These are phyloP conservation scores for Backusella mclennaniae DNA, from an alignment of 192 early-diverging fungal genomes.

Conservation along the genomic window DNA sequence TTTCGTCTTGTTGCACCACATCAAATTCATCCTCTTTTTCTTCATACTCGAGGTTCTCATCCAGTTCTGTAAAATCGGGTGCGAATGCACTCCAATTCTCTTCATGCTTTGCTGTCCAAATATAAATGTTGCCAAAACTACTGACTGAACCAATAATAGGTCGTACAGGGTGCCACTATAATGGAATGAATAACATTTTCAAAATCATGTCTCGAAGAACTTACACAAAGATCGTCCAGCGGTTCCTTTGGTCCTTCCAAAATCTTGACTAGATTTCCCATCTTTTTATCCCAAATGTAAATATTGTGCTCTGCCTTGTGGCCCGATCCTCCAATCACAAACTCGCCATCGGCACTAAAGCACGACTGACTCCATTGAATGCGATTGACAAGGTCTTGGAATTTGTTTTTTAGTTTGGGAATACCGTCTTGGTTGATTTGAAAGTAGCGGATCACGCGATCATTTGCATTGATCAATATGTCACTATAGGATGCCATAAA, in stretches of 20 bases:
- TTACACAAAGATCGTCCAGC: constrained; percentile 76
- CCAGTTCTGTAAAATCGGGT: constrained; percentile 89
- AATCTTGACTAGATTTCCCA: constrained; percentile 83
- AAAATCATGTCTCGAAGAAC: neutral
- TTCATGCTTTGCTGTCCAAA: constrained; percentile 79
- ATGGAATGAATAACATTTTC: neutral
- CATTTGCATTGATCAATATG: constrained; percentile 76
- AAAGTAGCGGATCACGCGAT: constrained; percentile 78
- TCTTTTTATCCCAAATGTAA: constrained; percentile 88
- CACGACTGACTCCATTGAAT: constrained; percentile 87
- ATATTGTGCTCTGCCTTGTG: constrained; percentile 92
- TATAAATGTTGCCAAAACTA: constrained; percentile 77
- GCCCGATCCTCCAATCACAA: constrained; percentile 84
- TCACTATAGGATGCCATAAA: constrained; percentile 54
- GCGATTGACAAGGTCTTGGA: constrained; percentile 88
- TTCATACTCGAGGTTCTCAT: constrained; percentile 93
- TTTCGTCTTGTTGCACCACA: constrained; percentile 55
- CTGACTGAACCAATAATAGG: constrained; percentile 85
- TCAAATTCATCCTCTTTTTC: constrained; percentile 97
- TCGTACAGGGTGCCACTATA: constrained; percentile 81
- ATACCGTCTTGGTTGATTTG: constrained; percentile 39
- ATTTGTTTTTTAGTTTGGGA: constrained; percentile 64
- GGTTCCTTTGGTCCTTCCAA: constrained; percentile 87
- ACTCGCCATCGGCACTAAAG: constrained; percentile 88
- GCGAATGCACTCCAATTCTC: constrained; percentile 95